These are phyloP conservation scores for Aureobasidium musti DNA, from an alignment of 2,329 filamentous ascomycete genomes.

Conservation along the genomic window DNA sequence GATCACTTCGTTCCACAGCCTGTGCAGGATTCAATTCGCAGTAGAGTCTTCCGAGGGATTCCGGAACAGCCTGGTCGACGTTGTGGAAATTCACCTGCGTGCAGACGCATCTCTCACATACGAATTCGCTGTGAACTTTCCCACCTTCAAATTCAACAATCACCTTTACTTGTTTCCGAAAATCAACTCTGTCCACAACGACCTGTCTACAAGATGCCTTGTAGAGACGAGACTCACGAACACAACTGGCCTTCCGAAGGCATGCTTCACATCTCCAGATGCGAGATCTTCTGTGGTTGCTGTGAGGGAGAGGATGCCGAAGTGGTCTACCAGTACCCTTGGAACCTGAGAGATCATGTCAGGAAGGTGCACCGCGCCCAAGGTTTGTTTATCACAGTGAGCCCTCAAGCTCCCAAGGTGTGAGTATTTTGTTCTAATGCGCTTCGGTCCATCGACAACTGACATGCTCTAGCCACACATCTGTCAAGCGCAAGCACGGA, in stretches of 20 bases:
- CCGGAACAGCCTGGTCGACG: slow-evolving; percentile 4
- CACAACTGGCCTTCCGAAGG: slow-evolving; percentile 2
- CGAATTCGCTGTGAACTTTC: neutral
- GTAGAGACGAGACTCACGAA: neutral
- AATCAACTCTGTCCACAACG: neutral
- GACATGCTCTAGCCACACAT: neutral
- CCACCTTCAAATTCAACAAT: neutral
- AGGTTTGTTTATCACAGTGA: slow-evolving; percentile 1
- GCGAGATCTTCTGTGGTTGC: slow-evolving; percentile 16
- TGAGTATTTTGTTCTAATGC: neutral
- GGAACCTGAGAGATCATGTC: slow-evolving; percentile 11
- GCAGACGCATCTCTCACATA: neutral
- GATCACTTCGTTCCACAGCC: neutral
- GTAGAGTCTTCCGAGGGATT: neutral
- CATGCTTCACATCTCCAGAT: neutral
- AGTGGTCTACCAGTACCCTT: neutral
- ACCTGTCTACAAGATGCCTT: neutral
- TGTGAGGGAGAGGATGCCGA: slow-evolving; percentile 7
- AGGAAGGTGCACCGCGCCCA: neutral
- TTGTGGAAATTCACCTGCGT: neutral
- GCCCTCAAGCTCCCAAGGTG: neutral
- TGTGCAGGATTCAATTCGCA: neutral
- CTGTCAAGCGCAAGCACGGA: neutral
- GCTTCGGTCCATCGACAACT: neutral
- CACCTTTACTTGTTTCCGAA: neutral